Evolutionary conservation across 2,329 filamentous ascomycete species (phyloP), one percentile per base, ranked within the genome.

Genomic region (Emmonsia crescens): DNA sequence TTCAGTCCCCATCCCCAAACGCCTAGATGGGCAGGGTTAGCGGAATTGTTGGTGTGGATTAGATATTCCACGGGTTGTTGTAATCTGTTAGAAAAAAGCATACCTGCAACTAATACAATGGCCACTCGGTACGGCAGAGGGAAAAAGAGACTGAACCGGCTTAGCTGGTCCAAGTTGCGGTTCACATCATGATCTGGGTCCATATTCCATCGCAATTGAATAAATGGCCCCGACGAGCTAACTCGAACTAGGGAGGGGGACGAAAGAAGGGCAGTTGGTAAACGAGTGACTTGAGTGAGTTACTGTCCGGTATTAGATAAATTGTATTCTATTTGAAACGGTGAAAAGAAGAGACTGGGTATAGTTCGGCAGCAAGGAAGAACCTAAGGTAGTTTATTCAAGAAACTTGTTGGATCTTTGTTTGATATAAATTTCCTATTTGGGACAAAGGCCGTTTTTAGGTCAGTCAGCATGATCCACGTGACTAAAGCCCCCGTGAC

Each of bases 1-100:
- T 96, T 97, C 68, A 89, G 76, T 66, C 88, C 91, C 91, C 93
- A 99, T 73, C 90, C 91, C 93, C 93, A 97, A 70, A 96, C 87
- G 68, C 90, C 91, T 95, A 67, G 64, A 29, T 36, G 27, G 52
- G 6, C 10, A 3, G 3, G n/a, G 56, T 57, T 46, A 57, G 27
- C 40, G 27, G n/a, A 42, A n/a, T 27, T 27, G 14, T 21, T 29
- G 14, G 4, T 14, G 6, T 9, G 1, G 27, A 36, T 16, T n/a
- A 46, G 27, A 40, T 31, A 19, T 21, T 2, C 4, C n/a, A 31
- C 12, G 6, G 10, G 29, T 0, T 16, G 48, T 21, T n/a, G 24
- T 19, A 46, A n/a, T n/a, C n/a, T n/a, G n/a, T n/a, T 27, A 54
- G 10, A 31, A 38, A 33, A 60, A 55, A 38, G 69, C 82, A 66